phyloP scores from a whole-genome alignment of 805 yeast genomes.

The Suhomyces xylopsoci region DNA sequence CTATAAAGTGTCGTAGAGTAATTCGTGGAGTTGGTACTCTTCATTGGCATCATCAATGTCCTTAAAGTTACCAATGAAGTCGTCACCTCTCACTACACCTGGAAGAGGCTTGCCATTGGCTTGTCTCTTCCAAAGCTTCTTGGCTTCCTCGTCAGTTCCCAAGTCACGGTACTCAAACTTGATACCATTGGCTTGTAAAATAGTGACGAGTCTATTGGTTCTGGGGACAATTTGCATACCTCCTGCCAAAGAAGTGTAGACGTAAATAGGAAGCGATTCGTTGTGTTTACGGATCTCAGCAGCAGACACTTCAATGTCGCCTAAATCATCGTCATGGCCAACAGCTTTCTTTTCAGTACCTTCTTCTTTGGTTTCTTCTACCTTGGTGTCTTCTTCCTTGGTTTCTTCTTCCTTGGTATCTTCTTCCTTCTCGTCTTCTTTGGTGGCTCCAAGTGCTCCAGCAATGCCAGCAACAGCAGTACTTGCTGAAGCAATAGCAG shows the following conservation, averaged over 20 bases:
- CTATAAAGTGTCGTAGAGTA: slow-evolving; percentile 58
- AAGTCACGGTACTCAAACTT: slow-evolving; percentile 69
- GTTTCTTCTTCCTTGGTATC: too few relatives aligned
- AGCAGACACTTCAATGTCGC: slow-evolving; percentile 34
- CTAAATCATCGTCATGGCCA: slow-evolving; percentile 14
- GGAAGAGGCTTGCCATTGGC: slow-evolving; percentile 74
- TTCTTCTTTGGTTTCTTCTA: neutral
- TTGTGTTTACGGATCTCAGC: slow-evolving; percentile 43
- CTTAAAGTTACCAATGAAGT: slow-evolving; percentile 79
- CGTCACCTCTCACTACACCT: slow-evolving; percentile 80
- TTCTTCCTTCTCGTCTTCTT: neutral
- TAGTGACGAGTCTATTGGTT: slow-evolving; percentile 72
- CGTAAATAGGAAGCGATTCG: slow-evolving; percentile 59
- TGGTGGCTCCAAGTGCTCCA: neutral
- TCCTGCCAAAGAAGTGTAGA: slow-evolving; percentile 85
- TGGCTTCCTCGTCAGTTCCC: slow-evolving; percentile 85
- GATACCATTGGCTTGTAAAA: slow-evolving; percentile 70
- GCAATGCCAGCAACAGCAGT: slow-evolving; percentile 1
- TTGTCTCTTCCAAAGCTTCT: slow-evolving; percentile 77
- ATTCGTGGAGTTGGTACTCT: slow-evolving; percentile 59
- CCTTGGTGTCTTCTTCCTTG: too few relatives aligned
- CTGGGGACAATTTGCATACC: slow-evolving; percentile 76
- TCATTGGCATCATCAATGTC: slow-evolving; percentile 87
- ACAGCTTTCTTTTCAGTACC: neutral
- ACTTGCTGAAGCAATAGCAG: slow-evolving; percentile 1